Percentiles rank a stretch among this genome's conserved stretches.
These are phyloP conservation scores for Letharia columbiana DNA, from an alignment of 495 filamentous ascomycete species.

Conservation along the genomic window DNA sequence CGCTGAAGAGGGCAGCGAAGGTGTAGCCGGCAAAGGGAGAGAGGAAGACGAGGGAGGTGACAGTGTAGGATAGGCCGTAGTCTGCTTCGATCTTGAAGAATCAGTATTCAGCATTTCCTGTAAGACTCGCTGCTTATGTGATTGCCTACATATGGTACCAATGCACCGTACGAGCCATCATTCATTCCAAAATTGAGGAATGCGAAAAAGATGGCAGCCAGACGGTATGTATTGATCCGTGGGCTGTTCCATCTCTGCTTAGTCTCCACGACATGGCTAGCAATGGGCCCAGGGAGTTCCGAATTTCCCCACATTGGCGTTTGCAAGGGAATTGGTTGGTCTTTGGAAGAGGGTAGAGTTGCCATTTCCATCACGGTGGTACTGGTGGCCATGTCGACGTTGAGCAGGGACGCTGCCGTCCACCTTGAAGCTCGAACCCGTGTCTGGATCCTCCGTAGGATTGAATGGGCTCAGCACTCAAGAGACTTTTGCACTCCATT, in stretches of 20 bases:
- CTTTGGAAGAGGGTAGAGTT: neutral
- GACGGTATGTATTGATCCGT: constrained; percentile 54
- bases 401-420: neutral
- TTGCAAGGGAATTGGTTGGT: neutral
- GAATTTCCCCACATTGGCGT: neutral
- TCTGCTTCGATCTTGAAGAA: constrained; percentile 46
- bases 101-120: neutral
- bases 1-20: constrained; percentile 48
- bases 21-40: constrained; percentile 54
- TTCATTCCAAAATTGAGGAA: constrained; percentile 77
- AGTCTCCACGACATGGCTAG: constrained; percentile 18
- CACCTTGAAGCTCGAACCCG: neutral
- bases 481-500: neutral
- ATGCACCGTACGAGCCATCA: constrained; percentile 70
- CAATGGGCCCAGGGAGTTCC: neutral
- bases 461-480: neutral
- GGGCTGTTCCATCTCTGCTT: constrained; percentile 62
- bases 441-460: neutral
- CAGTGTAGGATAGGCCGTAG: constrained; percentile 48
- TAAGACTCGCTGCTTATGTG: constrained; percentile 4
- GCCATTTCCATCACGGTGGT: constrained; percentile 3
- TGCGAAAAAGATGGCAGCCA: constrained; percentile 56
- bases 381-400: neutral
- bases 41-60: constrained; percentile 57
- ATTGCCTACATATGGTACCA: constrained; percentile 49